Evolutionary conservation across 2,329 filamentous ascomycete genomes (phyloP).

Genomic region (Hymenotorrendiella dingleyae): DNA sequence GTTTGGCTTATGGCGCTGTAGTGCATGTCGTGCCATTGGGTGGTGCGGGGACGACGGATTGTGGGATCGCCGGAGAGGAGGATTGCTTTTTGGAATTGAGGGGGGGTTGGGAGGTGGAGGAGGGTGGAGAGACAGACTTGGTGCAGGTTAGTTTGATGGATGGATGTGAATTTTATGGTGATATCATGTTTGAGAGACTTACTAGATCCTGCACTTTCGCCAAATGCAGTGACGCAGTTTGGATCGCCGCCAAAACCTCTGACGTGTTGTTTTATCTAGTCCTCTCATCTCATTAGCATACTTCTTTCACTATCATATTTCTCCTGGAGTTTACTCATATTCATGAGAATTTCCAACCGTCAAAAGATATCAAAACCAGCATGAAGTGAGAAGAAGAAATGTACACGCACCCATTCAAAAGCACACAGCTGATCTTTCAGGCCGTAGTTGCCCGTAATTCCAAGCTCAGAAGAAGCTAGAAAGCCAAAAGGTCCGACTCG

Average conservation of each 20-base stretch:
- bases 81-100: constrained; percentile 14
- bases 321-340: too few relatives aligned
- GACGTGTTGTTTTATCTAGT: constrained; percentile 23
- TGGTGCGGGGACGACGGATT: constrained; percentile 10
- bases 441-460: constrained; percentile 12
- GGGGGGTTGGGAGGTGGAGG: constrained; percentile 4
- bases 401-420: constrained; percentile 25
- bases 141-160: neutral
- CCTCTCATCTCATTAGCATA: too few relatives aligned
- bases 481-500: constrained; percentile 17
- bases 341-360: too few relatives aligned
- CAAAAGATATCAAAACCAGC: neutral
- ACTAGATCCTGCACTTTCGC: constrained; percentile 33
- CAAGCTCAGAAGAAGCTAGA: constrained; percentile 12
- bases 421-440: constrained; percentile 18
- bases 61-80: constrained; percentile 19
- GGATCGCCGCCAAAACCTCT: constrained; percentile 31
- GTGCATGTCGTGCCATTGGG: constrained; percentile 11
- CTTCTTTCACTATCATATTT: too few relatives aligned
- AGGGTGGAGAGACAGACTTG: constrained; percentile 14
- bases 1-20: constrained; percentile 1
- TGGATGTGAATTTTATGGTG: neutral
- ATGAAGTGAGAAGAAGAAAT: neutral
- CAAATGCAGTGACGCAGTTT: constrained; percentile 29
- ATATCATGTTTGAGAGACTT: neutral